Evolutionary conservation across 2,329 filamentous ascomycete genomes (phyloP).

Genomic region (Monilinia polystroma): DNA sequence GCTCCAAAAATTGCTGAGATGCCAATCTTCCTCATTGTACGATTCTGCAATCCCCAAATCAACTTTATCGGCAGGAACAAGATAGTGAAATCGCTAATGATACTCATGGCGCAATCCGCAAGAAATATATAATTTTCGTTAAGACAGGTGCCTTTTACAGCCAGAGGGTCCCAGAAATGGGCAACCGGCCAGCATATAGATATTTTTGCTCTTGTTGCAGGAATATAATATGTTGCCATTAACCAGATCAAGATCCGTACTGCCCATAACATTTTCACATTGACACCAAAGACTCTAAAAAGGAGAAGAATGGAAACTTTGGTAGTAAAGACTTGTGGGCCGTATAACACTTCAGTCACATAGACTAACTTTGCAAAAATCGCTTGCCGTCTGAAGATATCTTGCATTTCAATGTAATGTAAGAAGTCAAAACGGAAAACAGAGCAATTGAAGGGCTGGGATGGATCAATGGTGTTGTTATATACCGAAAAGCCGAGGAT

Average conservation of each 20-base stretch:
- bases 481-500: not conserved
- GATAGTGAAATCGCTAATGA: constrained; percentile 12
- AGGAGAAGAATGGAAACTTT: constrained; percentile 11
- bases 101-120: constrained; percentile 6
- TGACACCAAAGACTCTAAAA: constrained; percentile 3
- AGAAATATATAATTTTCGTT: constrained; percentile 8
- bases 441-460: not conserved
- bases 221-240: constrained; percentile 10
- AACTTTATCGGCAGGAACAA: constrained; percentile 2
- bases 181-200: constrained; percentile 15
- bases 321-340: not conserved
- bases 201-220: constrained; percentile 2
- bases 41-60: constrained; percentile 8
- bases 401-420: not conserved
- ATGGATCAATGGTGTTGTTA: not conserved
- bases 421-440: too few species aligned
- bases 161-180: constrained; percentile 11
- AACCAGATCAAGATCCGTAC: not conserved
- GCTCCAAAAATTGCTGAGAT: constrained; percentile 1
- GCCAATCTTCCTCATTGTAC: constrained; percentile 9
- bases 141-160: constrained; percentile 2
- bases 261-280: constrained; percentile 4
- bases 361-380: not conserved
- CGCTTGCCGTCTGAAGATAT: not conserved
- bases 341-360: not conserved